Conservation (phyloP, 2,329 filamentous ascomycete species). For the Penicillium fuscoglaucum region DNA sequence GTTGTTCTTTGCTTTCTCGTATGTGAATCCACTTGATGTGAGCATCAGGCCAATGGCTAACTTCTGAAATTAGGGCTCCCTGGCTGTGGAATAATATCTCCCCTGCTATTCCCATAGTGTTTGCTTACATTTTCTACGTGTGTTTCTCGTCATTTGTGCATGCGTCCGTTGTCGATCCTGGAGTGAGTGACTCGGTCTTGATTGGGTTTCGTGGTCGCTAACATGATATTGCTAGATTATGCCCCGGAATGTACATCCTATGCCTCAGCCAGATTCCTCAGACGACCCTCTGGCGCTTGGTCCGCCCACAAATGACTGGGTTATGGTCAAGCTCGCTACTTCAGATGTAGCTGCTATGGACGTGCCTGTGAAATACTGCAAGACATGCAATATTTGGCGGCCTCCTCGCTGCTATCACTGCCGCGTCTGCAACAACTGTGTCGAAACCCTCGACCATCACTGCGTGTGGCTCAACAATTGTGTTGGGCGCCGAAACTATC, state of each 20-base stretch:
- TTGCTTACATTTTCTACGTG: constrained; percentile 87
- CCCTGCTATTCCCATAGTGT: constrained; percentile 83
- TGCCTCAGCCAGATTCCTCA: constrained; percentile 72
- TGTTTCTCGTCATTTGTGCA: constrained; percentile 93
- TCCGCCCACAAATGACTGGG: constrained; percentile 90
- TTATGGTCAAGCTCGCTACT: constrained; percentile 78
- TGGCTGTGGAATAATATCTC: constrained; percentile 86
- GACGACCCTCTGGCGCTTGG: constrained; percentile 80
- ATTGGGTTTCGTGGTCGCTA: constrained; percentile 5
- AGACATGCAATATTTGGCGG: constrained; percentile 95
- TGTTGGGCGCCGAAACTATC: constrained; percentile 93
- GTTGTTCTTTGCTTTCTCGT: constrained; percentile 80
- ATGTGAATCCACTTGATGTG: constrained; percentile 18
- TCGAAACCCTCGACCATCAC: constrained; percentile 96
- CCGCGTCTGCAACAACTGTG: constrained; percentile 92
- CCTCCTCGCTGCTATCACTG: constrained; percentile 95
- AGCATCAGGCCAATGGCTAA: constrained; percentile 25
- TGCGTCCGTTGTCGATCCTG: constrained; percentile 87
- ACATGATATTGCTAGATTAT: constrained; percentile 66
- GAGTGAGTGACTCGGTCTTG: constrained; percentile 60
- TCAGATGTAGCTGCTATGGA: constrained; percentile 85
- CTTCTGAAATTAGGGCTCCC: constrained; percentile 51
- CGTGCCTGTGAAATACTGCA: constrained; percentile 96
- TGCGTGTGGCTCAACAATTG: constrained; percentile 99
- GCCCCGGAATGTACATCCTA: constrained; percentile 85